Base-by-base conservation (phyloP, 179 eudicot species). In the Monotropa hypopitys region DNA sequence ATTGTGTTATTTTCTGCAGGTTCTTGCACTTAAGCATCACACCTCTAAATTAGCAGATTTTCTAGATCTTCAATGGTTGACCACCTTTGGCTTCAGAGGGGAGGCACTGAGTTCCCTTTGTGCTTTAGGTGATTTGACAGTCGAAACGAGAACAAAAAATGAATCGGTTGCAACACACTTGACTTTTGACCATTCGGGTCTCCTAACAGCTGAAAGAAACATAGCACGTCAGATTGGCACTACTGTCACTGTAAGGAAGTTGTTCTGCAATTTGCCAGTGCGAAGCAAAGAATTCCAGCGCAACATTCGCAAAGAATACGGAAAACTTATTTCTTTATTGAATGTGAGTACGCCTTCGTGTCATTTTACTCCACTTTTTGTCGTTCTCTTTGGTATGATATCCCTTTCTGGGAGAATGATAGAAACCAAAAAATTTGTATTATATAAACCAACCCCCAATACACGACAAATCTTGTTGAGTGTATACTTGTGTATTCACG, bases 71-170 rank as follows among this genome's bases (percentile, higher is more conserved):
- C 98, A 95, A 77, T 90, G 90, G 38, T 86, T 95, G 71, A 79
- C 87, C 42, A 93, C 98, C 32, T 95, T 95, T 84, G 99, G 99
- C 51, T 95, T 95, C 80, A 85, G 99, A 83, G 99, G 99, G 54
- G 99, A 95, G 87, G 99, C 99, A 40, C 77, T 95, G 86, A 95
- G 98, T 80, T 93, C 99, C 53, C 89, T 95, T 61, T 95, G 99
- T 81, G 86, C 89, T 50, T 80, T 95, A 56, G 98, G 98, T 43
- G 88, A 86, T 81, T 81, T 95, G 86, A 93, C 96, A 30, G 91
- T 95, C 49, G 99, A 93, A 82, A 93, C 98, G 15, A 87, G 98
- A 82, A 93, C 98, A 1, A 86, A 84, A 56, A 83, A 91, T 76
- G 99, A 95, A 80, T 50, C 85, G 21, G 90, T 93, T 76, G 98